Evolutionary conservation across 139 green algal species (phyloP).

Genomic region (Spirogloea muscicola): DNA sequence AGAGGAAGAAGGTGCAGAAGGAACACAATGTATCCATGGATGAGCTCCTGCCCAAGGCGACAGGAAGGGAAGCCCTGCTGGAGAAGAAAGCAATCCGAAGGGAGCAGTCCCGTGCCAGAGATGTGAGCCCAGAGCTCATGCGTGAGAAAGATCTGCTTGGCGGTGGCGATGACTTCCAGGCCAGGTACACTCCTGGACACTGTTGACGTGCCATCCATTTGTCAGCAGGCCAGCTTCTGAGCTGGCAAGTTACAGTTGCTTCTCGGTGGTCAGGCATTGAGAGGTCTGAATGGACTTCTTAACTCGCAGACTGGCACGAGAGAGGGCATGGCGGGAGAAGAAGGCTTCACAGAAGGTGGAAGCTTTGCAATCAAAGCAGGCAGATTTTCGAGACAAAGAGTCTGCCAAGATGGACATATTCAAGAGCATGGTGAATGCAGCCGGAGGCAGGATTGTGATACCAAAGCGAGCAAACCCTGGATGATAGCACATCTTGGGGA

Average conservation of each 20-base stretch:
- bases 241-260: too few relatives aligned
- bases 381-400: conserved; percentile 11
- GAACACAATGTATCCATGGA: conserved; percentile 32
- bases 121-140: conserved; percentile 43
- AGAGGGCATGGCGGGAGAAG: conserved; percentile 29
- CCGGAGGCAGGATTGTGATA: conserved; percentile 27
- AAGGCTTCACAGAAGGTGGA: conserved; percentile 6
- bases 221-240: too few relatives aligned
- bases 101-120: conserved; percentile 3
- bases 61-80: conserved; percentile 34
- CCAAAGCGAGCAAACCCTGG: conserved; percentile 8
- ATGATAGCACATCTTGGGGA: too few relatives aligned
- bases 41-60: conserved; percentile 43
- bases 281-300: too few relatives aligned
- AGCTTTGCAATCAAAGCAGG: conserved; percentile 4
- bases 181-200: conserved; percentile 20
- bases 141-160: conserved; percentile 28
- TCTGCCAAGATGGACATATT: conserved; percentile 29
- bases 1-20: conserved; percentile 43
- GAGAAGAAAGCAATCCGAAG: conserved; percentile 23
- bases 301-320: conserved; percentile 32
- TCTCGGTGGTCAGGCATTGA: too few relatives aligned
- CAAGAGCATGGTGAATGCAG: conserved; percentile 3
- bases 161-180: conserved; percentile 36
- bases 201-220: too few relatives aligned